Evolutionary conservation across 75 land plant species (phyloP).

Genomic region (Cupressus sempervirens): DNA sequence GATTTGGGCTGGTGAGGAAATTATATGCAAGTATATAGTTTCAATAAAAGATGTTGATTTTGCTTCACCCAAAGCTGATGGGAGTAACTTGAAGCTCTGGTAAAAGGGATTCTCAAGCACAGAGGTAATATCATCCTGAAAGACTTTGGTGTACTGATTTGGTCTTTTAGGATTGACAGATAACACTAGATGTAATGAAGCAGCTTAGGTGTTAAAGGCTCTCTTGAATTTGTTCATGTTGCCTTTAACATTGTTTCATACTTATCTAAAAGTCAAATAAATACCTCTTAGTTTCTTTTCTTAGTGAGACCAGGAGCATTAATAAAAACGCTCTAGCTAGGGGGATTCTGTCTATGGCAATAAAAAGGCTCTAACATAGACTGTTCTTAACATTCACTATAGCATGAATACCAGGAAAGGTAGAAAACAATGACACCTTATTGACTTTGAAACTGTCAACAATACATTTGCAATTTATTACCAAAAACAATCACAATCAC

Average conservation of each 20-base stretch:
- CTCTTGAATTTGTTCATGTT: not conserved
- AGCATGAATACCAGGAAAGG: no score
- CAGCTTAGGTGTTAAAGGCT: not conserved
- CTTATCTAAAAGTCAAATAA: not conserved
- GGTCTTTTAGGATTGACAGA: not conserved
- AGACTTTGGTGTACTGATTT: not conserved
- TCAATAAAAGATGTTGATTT: not conserved
- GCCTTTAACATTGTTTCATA: not conserved
- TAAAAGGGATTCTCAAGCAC: not conserved
- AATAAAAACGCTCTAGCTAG: not conserved
- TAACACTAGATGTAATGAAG: not conserved
- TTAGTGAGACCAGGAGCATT: not conserved
- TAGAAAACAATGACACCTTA: not conserved
- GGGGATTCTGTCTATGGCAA: not conserved
- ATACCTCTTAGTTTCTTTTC: not conserved
- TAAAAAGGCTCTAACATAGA: no score
- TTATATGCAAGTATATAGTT: not conserved
- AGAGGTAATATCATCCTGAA: not conserved
- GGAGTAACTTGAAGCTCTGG: not conserved
- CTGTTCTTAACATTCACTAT: no score
- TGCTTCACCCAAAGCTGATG: not conserved
- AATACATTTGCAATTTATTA: no score
- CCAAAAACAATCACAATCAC: no score
- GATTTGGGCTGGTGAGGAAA: not conserved
- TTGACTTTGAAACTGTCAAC: no score